phyloP scores from a whole-genome alignment of 495 filamentous ascomycete species.

The Xylaria longipes region DNA sequence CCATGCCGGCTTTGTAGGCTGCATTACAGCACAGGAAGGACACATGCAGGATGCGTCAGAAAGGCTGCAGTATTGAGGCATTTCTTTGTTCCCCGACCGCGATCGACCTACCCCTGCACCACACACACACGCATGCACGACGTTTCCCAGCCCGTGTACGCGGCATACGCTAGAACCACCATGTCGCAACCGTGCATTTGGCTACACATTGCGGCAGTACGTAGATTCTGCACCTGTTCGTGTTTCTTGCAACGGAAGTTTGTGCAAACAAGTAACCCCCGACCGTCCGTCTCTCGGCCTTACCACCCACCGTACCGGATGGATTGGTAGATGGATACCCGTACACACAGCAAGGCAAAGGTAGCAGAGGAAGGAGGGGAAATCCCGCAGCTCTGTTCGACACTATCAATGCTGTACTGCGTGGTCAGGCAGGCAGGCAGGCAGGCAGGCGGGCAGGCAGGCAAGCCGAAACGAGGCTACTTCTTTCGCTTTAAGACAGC shows the following conservation, averaged over 20 bases:
- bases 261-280: constrained; percentile 4
- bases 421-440: neutral
- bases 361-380: neutral
- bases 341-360: neutral
- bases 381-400: constrained; percentile 10
- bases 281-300: neutral
- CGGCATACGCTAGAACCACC: constrained; percentile 4
- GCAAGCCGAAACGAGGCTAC: neutral
- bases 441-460: neutral
- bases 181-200: constrained; percentile 3
- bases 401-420: neutral
- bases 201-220: neutral
- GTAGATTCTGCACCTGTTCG: constrained; percentile 14
- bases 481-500: neutral
- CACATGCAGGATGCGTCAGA: constrained; percentile 6
- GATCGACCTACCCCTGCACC: neutral
- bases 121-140: neutral
- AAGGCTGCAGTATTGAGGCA: constrained; percentile 21
- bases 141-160: neutral
- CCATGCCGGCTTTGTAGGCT: neutral
- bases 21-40: constrained; percentile 4
- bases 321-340: neutral
- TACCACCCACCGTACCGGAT: constrained; percentile 8
- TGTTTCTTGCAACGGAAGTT: neutral
- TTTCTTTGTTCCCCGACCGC: constrained; percentile 16